A percentile compares a stretch with the other conserved stretches of the same genome.
These are phyloP conservation scores for Trametes punicea DNA, from an alignment of 768 basidiomycete species.

Conservation along the genomic window DNA sequence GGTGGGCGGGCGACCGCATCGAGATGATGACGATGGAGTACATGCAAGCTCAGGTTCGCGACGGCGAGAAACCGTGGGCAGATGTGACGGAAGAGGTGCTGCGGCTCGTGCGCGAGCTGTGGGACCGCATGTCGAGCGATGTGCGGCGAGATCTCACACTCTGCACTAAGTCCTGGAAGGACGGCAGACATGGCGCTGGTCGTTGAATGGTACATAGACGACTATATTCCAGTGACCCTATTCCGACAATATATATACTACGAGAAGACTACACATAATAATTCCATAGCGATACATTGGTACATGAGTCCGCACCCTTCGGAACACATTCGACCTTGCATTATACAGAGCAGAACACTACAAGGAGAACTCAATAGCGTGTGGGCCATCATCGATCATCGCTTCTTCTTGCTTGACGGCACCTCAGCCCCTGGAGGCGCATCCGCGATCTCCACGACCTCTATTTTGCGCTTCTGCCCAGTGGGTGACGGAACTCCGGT, in stretches of 20 bases:
- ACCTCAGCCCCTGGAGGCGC: constrained; percentile 1
- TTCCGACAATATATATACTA: not conserved
- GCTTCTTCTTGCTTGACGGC: constrained; percentile 23
- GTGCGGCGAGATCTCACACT: not conserved
- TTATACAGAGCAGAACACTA: not conserved
- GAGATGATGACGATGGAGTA: not conserved
- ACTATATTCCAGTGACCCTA: too few relatives aligned
- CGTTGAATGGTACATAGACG: not conserved
- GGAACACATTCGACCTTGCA: not conserved
- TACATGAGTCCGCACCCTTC: not conserved
- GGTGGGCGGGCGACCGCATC: constrained; percentile 7
- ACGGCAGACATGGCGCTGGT: not conserved
- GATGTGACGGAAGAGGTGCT: constrained; percentile 5
- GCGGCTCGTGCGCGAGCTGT: not conserved
- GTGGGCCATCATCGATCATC: constrained; percentile 5
- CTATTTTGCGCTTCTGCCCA: constrained; percentile 32
- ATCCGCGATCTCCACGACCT: constrained; percentile 26
- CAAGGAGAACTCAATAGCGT: too few relatives aligned
- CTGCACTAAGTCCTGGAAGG: not conserved
- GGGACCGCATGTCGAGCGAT: not conserved
- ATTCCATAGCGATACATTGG: not conserved
- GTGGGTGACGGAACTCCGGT: not conserved
- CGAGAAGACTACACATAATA: not conserved
- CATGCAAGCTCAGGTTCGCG: not conserved
- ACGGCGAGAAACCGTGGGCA: not conserved